phyloP scores from a whole-genome alignment of 495 filamentous ascomycete genomes.

The Neohortaea acidophila region DNA sequence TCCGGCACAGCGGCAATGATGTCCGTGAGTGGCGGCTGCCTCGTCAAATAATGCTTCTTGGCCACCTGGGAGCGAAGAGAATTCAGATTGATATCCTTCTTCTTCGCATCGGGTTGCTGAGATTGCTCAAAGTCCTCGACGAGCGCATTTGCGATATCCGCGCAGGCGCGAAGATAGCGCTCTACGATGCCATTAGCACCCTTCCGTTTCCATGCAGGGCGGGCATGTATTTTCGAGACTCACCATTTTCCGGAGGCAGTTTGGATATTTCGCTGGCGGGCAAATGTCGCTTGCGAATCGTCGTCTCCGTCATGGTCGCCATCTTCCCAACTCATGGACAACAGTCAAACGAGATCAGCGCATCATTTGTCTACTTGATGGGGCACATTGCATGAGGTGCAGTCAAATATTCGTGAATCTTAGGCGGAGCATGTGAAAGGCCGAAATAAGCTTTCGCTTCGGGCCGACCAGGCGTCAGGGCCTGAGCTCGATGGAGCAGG shows the following conservation, averaged over 20 bases:
- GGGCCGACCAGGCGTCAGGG: no score
- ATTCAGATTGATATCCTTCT: slow-evolving; percentile 87
- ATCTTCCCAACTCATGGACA: no score
- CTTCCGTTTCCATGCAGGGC: no score
- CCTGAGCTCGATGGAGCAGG: no score
- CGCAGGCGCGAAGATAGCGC: slow-evolving; percentile 80
- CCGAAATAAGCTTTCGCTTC: no score
- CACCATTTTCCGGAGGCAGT: slow-evolving; percentile 73
- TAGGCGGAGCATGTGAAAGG: no score
- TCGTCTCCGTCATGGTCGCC: slow-evolving; percentile 45
- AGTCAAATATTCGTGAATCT: no score
- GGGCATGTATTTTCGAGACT: no score
- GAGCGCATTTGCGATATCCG: slow-evolving; percentile 81
- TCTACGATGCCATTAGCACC: no score
- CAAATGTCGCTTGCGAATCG: slow-evolving; percentile 31
- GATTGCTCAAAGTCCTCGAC: slow-evolving; percentile 83
- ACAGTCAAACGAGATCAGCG: no score
- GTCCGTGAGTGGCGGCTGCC: slow-evolving; percentile 79
- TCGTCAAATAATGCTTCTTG: slow-evolving; percentile 75
- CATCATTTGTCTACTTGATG: no score
- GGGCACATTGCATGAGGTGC: no score
- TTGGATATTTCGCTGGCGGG: slow-evolving; percentile 50
- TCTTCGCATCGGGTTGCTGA: slow-evolving; percentile 51
- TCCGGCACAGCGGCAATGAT: slow-evolving; percentile 96
- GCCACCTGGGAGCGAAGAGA: slow-evolving; percentile 70